A percentile compares a stretch with the other conserved stretches of the same genome.
Conservation (phyloP, 2,329 filamentous ascomycete species). For the Colletotrichum magnum region DNA sequence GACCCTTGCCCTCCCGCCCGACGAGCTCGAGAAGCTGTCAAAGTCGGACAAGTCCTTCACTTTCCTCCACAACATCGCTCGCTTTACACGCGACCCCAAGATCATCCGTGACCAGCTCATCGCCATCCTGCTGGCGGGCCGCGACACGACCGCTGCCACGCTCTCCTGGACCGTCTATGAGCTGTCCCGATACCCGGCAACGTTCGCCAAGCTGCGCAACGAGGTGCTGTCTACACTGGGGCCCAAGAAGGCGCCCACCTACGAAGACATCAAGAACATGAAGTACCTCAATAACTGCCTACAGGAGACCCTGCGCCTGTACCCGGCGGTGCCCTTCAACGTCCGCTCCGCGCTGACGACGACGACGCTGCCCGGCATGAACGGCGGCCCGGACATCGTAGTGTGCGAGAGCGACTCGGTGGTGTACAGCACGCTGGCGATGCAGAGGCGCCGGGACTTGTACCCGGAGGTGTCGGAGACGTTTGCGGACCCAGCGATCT, state of each 20-base stretch:
- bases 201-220: conserved; percentile 59
- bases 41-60: conserved; percentile 78
- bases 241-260: conserved; percentile 43
- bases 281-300: conserved; percentile 82
- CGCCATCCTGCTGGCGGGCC: conserved; percentile 73
- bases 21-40: conserved; percentile 78
- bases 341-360: conserved; percentile 79
- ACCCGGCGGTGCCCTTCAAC: conserved; percentile 86
- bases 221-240: conserved; percentile 66
- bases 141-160: conserved; percentile 68
- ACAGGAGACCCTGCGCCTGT: conserved; percentile 83
- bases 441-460: conserved; percentile 65
- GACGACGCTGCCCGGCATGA: conserved; percentile 75
- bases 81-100: conserved; percentile 73
- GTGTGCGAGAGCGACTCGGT: conserved; percentile 62
- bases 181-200: conserved; percentile 55
- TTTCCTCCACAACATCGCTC: conserved; percentile 83
- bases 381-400: conserved; percentile 54
- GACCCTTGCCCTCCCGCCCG: conserved; percentile 72
- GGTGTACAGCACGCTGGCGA: conserved; percentile 64
- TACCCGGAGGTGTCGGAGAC: conserved; percentile 59
- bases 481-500: conserved; percentile 55
- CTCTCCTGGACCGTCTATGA: conserved; percentile 63
- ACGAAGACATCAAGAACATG: conserved; percentile 66
- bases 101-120: conserved; percentile 84